Evolutionary conservation across 108 stramenopile species (phyloP).

Genomic region (Cyclotella cryptica): DNA sequence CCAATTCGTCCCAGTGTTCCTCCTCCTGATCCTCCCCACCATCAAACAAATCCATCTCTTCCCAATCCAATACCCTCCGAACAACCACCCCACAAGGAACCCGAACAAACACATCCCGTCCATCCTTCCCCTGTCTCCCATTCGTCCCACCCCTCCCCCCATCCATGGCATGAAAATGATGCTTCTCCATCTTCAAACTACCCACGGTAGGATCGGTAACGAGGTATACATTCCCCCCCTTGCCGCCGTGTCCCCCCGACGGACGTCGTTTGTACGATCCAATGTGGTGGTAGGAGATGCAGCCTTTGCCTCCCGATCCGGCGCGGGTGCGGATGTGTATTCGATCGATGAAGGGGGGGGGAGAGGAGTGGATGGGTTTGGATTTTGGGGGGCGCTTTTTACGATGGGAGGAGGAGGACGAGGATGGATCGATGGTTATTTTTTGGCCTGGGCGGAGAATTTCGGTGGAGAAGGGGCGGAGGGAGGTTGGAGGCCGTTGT

Average conservation of each 20-base stretch:
- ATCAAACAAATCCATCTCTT: slow-evolving; percentile 58
- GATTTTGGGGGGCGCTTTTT: slow-evolving; percentile 34
- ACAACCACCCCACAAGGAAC: slow-evolving; percentile 91
- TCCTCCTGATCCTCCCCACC: slow-evolving; percentile 36
- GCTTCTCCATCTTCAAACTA: slow-evolving; percentile 59
- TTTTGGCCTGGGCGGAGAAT: slow-evolving; percentile 18
- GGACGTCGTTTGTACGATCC: slow-evolving; percentile 68
- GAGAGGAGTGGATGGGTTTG: slow-evolving; percentile 41
- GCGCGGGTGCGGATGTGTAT: slow-evolving; percentile 71
- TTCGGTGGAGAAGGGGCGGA: background rate
- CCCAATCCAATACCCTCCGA: slow-evolving; percentile 69
- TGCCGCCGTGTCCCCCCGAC: slow-evolving; percentile 88
- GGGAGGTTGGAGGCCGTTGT: background rate
- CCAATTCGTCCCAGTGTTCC: slow-evolving; percentile 27
- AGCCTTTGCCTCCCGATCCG: slow-evolving; percentile 80
- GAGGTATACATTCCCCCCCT: slow-evolving; percentile 78
- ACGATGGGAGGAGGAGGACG: background rate
- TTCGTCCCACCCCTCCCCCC: slow-evolving; percentile 68
- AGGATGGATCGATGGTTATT: slow-evolving; percentile 4
- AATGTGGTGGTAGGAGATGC: slow-evolving; percentile 58
- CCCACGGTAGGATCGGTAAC: slow-evolving; percentile 74
- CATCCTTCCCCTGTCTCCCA: slow-evolving; percentile 69
- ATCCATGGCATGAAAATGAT: slow-evolving; percentile 68
- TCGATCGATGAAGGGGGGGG: slow-evolving; percentile 72
- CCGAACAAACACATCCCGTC: slow-evolving; percentile 70